These are phyloP conservation scores for Priceomyces medius DNA, from an alignment of 805 yeast species.

Conservation along the genomic window DNA sequence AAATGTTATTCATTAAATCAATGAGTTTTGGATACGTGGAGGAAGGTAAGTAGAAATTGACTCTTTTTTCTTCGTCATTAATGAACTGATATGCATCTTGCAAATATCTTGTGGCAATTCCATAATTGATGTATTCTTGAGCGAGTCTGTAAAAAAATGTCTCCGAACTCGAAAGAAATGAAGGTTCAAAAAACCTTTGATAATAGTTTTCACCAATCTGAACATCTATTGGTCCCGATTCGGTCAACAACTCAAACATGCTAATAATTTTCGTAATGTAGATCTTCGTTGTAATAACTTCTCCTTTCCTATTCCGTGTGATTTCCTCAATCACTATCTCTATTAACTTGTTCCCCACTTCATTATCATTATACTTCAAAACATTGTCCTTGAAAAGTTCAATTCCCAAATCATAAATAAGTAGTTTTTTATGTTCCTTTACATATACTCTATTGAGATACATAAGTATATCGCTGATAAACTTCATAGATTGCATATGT, in stretches of 20 bases:
- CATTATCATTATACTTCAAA: slow-evolving; percentile 47
- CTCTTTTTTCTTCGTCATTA: slow-evolving; percentile 60
- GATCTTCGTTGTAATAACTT: slow-evolving; percentile 55
- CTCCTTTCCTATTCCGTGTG: slow-evolving; percentile 51
- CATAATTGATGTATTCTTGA: slow-evolving; percentile 38
- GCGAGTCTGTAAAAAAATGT: slow-evolving; percentile 53
- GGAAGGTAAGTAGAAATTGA: slow-evolving; percentile 52
- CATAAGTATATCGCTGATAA: slow-evolving; percentile 82
- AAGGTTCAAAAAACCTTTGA: slow-evolving; percentile 63
- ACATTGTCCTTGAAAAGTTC: slow-evolving; percentile 62
- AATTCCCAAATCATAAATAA: slow-evolving; percentile 73
- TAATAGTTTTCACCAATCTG: slow-evolving; percentile 59
- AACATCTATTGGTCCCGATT: slow-evolving; percentile 25
- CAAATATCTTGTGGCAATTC: slow-evolving; percentile 56
- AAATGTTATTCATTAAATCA: slow-evolving; percentile 55
- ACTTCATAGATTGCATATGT: slow-evolving; percentile 68
- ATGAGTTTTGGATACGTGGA: slow-evolving; percentile 53
- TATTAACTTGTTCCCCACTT: slow-evolving; percentile 52
- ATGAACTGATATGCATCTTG: slow-evolving; percentile 52
- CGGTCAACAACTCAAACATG: slow-evolving; percentile 70
- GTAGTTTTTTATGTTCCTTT: slow-evolving; percentile 59
- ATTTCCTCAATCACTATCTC: slow-evolving; percentile 54
- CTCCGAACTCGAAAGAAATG: slow-evolving; percentile 53
- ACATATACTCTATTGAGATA: slow-evolving; percentile 85
- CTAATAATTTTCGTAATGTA: slow-evolving; percentile 58